Base-by-base conservation (phyloP, 2,329 filamentous ascomycete species). In the Fusarium illudens region DNA sequence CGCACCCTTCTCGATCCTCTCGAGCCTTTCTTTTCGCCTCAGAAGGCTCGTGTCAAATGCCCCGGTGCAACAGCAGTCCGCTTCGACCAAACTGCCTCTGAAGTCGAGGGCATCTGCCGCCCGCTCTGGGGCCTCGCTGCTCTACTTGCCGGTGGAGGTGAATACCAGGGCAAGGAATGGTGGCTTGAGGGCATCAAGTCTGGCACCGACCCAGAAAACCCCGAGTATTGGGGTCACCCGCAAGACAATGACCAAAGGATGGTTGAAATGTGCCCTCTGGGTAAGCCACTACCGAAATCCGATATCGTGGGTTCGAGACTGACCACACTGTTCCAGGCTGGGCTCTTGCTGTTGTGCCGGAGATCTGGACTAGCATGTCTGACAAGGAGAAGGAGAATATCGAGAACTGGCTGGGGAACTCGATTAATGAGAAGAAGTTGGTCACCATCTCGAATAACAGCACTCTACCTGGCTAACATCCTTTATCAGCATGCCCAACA, bases 191-290 rank as follows among this genome's bases (percentile, higher is more conserved):
- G 92, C 4, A 82, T 94, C 59, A 87, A 88, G 65, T 84, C 87
- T 30, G 92, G 91, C 1, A 93, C 90, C 0, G 87, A 94, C 71
- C 91, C 91, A 0, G 83, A 88, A 44, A 87, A 81, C 60, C 83
- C 86, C 0, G 92, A 94, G 78, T 94, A 90, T 73, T 95, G 92
- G 92, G 92, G 91, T 0, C 89, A 87, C 58, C 90, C 92, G 67
- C 84, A 89, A 68, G 91, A 94, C 74, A 89, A 90, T 60, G 92
- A 94, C 74, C 92, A 94, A 81, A 83, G 92, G 25, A 94, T 94
- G 92, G 92, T 94, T 3, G 92, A 95, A 76, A 92, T 93, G 84
- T 94, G 91, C 74, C 91, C 92, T 1, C 84, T 94, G 61, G 92
- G 83, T 83, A 75, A 63, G 74, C 34, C 13, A 2, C 1, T 6